Conservation (phyloP, 1,139 yeast genomes). For the Candida freyschussii region DNA sequence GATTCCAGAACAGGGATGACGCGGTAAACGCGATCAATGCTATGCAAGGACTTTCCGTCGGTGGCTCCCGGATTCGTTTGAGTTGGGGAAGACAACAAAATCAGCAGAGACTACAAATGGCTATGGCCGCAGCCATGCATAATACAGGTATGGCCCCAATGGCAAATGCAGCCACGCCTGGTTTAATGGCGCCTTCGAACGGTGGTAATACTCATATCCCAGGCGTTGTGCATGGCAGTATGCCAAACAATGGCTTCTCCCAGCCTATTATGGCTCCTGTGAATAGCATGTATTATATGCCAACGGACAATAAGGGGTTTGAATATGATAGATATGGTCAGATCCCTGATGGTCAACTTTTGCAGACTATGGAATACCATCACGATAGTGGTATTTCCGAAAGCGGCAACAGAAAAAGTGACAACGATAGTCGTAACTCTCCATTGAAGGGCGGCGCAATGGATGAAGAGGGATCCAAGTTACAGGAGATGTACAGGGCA, state of each 20-base stretch:
- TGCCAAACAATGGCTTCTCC: constrained; percentile 2
- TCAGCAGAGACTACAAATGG: constrained; percentile 23
- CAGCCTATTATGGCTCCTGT: constrained; percentile 11
- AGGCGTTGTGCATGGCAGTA: constrained; percentile 1
- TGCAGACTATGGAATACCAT: constrained; percentile 3
- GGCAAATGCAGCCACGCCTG: constrained; percentile 3
- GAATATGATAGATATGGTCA: constrained; percentile 10
- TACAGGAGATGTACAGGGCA: constrained; percentile 26
- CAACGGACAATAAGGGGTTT: constrained; percentile 11
- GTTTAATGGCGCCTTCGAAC: constrained; percentile 2
- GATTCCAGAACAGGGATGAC: constrained; percentile 55
- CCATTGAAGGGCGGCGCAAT: background rate
- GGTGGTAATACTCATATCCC: constrained; percentile 1
- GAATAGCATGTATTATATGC: constrained; percentile 17
- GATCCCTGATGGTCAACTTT: constrained; percentile 1
- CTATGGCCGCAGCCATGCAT: constrained; percentile 15
- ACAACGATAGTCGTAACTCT: constrained; percentile 3
- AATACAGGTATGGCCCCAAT: constrained; percentile 4
- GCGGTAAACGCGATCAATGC: constrained; percentile 69
- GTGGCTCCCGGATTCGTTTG: constrained; percentile 60
- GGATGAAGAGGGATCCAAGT: constrained; percentile 17
- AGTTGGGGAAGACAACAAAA: constrained; percentile 61
- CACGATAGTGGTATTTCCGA: constrained; percentile 4
- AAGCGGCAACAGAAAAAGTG: constrained; percentile 2
- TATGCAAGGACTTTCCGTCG: constrained; percentile 71